These are phyloP conservation scores for Neurospora sp. DNA, from an alignment of 2,329 filamentous ascomycete genomes.

Conservation along the genomic window DNA sequence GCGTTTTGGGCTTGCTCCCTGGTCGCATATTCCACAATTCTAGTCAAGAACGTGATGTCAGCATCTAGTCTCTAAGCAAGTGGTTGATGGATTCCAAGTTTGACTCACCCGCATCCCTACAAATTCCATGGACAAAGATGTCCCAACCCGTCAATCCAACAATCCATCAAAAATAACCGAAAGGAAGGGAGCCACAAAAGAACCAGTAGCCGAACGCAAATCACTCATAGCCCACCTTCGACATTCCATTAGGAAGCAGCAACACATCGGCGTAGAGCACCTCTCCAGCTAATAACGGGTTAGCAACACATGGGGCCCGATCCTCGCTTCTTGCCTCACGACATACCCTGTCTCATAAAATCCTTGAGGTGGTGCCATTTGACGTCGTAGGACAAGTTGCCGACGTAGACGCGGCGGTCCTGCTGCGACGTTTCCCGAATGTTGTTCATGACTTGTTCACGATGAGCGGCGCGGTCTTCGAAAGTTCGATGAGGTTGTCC, in stretches of 20 bases:
- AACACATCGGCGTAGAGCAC: slow-evolving; percentile 99
- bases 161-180: slow-evolving; percentile 63
- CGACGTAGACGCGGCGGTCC: slow-evolving; percentile 98
- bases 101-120: slow-evolving; percentile 99
- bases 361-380: slow-evolving; percentile 99
- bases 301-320: slow-evolving; percentile 20
- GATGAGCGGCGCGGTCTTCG: slow-evolving; percentile 73
- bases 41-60: slow-evolving; percentile 30
- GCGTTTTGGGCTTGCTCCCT: slow-evolving; percentile 98
- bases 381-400: slow-evolving; percentile 97
- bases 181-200: slow-evolving; percentile 63
- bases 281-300: slow-evolving; percentile 68
- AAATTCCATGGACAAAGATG: slow-evolving; percentile 68
- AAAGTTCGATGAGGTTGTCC: slow-evolving; percentile 63
- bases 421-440: slow-evolving; percentile 93
- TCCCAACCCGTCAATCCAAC: slow-evolving; percentile 99
- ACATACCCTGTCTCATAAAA: slow-evolving; percentile 98
- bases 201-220: slow-evolving; percentile 58
- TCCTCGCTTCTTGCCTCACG: slow-evolving; percentile 9
- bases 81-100: background rate
- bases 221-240: slow-evolving; percentile 98
- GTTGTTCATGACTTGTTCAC: slow-evolving; percentile 93
- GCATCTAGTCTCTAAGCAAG: slow-evolving; percentile 6
- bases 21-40: slow-evolving; percentile 99
- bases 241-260: slow-evolving; percentile 99